These are phyloP conservation scores for Curvularia sp. DNA, from an alignment of 2,329 filamentous ascomycete species.

Conservation along the genomic window DNA sequence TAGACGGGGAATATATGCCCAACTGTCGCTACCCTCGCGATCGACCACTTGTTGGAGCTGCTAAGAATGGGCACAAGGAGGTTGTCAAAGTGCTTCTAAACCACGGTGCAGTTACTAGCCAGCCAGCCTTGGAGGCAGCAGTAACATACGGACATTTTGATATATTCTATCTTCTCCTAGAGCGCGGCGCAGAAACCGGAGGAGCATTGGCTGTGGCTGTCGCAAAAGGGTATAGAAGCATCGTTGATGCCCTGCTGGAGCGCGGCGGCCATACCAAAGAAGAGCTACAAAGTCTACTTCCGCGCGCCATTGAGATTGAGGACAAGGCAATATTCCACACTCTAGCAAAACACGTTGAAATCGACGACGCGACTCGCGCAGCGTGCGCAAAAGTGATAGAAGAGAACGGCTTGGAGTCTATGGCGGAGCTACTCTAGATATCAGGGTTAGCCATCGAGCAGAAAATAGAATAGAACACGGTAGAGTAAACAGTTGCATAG, in stretches of 20 bases:
- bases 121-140: not conserved
- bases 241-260: not conserved
- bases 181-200: not conserved
- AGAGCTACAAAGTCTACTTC: not conserved
- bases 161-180: not conserved
- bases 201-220: not conserved
- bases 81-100: not conserved
- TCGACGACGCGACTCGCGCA: not conserved
- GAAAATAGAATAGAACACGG: not conserved
- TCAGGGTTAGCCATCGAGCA: not conserved
- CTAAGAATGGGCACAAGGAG: not conserved
- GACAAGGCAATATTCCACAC: not conserved
- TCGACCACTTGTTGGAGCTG: not conserved
- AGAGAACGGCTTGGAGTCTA: not conserved
- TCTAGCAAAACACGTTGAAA: not conserved
- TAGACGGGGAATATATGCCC: not conserved
- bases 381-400: not conserved
- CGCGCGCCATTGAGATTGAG: not conserved
- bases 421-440: not conserved
- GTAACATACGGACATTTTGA: not conserved
- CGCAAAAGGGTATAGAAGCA: not conserved
- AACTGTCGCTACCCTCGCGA: not conserved
- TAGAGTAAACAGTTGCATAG: not conserved
- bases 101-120: not conserved
- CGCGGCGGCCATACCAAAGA: not conserved